Evolutionary conservation across 768 basidiomycete species (phyloP).

Genomic region (Suillus paluster): DNA sequence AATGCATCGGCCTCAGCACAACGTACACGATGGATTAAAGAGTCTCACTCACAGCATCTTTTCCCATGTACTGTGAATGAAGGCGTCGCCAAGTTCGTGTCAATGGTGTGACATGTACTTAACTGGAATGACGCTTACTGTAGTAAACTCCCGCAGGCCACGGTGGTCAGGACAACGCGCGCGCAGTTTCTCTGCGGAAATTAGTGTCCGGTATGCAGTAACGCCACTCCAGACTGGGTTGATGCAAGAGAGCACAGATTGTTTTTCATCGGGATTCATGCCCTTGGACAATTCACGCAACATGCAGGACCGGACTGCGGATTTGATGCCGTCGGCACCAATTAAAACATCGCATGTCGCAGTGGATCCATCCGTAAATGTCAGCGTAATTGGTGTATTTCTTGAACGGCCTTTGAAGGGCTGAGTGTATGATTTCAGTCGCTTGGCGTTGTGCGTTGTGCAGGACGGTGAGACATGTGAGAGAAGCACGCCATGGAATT

Average conservation of each 20-base stretch:
- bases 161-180: slow-evolving; percentile 50
- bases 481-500: slow-evolving; percentile 66
- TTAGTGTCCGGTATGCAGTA: slow-evolving; percentile 62
- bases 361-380: slow-evolving; percentile 65
- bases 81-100: neutral
- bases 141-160: slow-evolving; percentile 48
- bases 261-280: slow-evolving; percentile 45
- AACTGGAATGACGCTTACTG: slow-evolving; percentile 39
- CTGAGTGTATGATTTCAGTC: slow-evolving; percentile 60
- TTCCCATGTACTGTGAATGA: slow-evolving; percentile 57
- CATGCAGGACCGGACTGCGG: slow-evolving; percentile 46
- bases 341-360: slow-evolving; percentile 67
- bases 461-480: slow-evolving; percentile 49
- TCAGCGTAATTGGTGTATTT: slow-evolving; percentile 43
- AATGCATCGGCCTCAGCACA: slow-evolving; percentile 1
- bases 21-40: neutral
- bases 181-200: slow-evolving; percentile 53
- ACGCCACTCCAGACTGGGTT: slow-evolving; percentile 65
- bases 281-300: slow-evolving; percentile 35
- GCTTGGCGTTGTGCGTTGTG: slow-evolving; percentile 57
- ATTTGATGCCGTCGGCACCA: slow-evolving; percentile 73
- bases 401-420: slow-evolving; percentile 28
- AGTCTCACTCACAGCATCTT: slow-evolving; percentile 48
- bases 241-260: slow-evolving; percentile 45
- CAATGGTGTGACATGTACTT: slow-evolving; percentile 6